These are phyloP conservation scores for Arthonia radiata DNA, from an alignment of 495 filamentous ascomycete species.

Conservation along the genomic window DNA sequence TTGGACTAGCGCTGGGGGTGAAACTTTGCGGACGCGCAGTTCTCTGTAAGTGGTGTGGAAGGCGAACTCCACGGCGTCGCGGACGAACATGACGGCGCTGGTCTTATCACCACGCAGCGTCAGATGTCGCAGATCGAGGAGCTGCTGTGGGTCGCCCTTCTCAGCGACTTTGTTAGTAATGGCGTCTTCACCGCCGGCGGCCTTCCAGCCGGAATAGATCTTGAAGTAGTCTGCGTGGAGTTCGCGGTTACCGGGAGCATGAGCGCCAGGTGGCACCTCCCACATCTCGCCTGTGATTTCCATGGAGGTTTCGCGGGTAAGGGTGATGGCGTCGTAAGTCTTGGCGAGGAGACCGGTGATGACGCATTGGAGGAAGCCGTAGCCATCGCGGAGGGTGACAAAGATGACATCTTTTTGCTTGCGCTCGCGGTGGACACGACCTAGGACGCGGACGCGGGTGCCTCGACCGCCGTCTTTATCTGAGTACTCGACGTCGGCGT, in stretches of 20 bases:
- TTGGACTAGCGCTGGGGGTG: conserved; percentile 90
- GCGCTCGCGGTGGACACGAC: conserved; percentile 64
- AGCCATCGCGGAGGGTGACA: conserved; percentile 67
- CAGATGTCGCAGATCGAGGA: conserved; percentile 75
- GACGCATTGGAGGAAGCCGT: conserved; percentile 74
- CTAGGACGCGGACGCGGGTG: conserved; percentile 58
- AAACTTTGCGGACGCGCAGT: conserved; percentile 58
- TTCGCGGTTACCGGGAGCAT: conserved; percentile 71
- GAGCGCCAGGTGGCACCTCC: conserved; percentile 50
- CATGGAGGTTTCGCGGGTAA: conserved; percentile 76
- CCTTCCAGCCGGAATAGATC: conserved; percentile 41
- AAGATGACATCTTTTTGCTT: conserved; percentile 75
- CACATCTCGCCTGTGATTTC: conserved; percentile 73
- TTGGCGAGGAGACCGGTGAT: conserved; percentile 63
- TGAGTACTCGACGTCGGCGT: too few species aligned
- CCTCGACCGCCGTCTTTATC: too few species aligned
- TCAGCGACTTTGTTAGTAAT: conserved; percentile 75
- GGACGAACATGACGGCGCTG: conserved; percentile 77
- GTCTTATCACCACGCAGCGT: conserved; percentile 73
- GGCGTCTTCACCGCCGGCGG: conserved; percentile 73
- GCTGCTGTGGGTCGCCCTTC: conserved; percentile 55
- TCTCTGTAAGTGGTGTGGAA: conserved; percentile 67
- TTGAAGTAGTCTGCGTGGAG: conserved; percentile 85
- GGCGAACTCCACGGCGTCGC: conserved; percentile 56
- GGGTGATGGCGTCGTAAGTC: conserved; percentile 73